These are phyloP conservation scores for Nymphaea colorata DNA, from an alignment of 164 flowering plant genomes.

Conservation along the genomic window DNA sequence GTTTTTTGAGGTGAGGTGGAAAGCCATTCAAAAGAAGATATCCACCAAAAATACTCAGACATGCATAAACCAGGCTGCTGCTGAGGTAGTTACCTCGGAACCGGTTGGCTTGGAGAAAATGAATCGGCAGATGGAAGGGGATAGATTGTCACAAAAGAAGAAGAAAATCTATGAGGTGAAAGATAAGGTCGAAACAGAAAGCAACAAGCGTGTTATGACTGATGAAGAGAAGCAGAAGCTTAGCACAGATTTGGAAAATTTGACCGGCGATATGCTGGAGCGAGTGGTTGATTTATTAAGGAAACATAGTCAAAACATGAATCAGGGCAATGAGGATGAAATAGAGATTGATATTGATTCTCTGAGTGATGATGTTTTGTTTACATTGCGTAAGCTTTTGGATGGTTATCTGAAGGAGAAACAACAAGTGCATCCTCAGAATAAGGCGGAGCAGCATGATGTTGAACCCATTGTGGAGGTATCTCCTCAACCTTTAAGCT, in stretches of 20 bases:
- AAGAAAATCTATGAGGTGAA: neutral
- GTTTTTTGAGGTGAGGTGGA: conserved; percentile 71
- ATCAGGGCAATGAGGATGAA: conserved; percentile 49
- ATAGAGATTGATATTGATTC: conserved; percentile 78
- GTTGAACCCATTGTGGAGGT: conserved; percentile 26
- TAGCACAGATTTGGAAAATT: conserved; percentile 44
- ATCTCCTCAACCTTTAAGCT: neutral
- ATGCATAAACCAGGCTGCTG: neutral
- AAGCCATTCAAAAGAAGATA: conserved; percentile 53
- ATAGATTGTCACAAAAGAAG: neutral
- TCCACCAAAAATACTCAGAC: neutral
- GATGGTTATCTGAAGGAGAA: conserved; percentile 53
- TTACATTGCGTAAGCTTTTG: conserved; percentile 51
- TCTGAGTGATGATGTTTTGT: conserved; percentile 53
- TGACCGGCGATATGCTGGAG: conserved; percentile 49
- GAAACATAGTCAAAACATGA: conserved; percentile 28
- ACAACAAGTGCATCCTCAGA: conserved; percentile 19
- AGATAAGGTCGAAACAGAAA: conserved; percentile 11
- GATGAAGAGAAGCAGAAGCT: conserved; percentile 49
- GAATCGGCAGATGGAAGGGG: neutral
- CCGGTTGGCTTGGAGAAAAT: neutral
- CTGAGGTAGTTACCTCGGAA: neutral
- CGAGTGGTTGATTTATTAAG: conserved; percentile 57
- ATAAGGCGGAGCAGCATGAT: conserved; percentile 45
- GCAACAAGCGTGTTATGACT: conserved; percentile 34